phyloP scores from a whole-genome alignment of 73 alveolate species.

The Paramecium octaurelia region DNA sequence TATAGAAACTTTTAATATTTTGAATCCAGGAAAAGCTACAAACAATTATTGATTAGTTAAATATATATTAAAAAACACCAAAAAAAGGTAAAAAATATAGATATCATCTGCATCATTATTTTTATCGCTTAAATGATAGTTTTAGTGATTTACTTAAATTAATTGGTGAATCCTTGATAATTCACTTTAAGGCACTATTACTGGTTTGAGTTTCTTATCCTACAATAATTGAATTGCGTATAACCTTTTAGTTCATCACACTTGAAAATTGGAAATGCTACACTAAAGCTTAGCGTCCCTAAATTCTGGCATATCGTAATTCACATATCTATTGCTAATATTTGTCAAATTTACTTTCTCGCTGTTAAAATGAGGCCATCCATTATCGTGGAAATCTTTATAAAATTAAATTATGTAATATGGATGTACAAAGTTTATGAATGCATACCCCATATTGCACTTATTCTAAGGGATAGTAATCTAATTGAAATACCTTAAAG shows the following conservation, averaged over 20 bases:
- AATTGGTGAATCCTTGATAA: constrained; percentile 17
- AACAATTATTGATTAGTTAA: constrained; percentile 22
- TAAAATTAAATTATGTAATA: constrained; percentile 77
- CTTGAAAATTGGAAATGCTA: constrained; percentile 62
- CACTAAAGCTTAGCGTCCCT: constrained; percentile 70
- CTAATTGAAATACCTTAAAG: constrained; percentile 63
- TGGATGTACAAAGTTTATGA: constrained; percentile 92
- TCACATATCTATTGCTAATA: constrained; percentile 64
- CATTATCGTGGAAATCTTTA: constrained; percentile 87
- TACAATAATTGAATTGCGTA: not conserved
- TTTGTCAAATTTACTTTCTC: constrained; percentile 39
- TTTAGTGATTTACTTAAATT: not conserved
- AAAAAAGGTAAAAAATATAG: not conserved
- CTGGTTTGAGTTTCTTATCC: constrained; percentile 64
- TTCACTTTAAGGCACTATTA: constrained; percentile 55
- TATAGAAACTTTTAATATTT: constrained; percentile 27
- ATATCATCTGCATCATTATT: not conserved
- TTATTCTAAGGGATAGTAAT: constrained; percentile 64
- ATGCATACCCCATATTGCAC: constrained; percentile 97
- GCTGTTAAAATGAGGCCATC: constrained; percentile 84
- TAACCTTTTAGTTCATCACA: constrained; percentile 63
- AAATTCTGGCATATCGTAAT: constrained; percentile 84
- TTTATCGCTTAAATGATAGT: not conserved
- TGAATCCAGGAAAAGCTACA: not conserved
- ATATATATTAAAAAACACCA: not conserved